Conservation (phyloP, 208 protist species). For the Strigomonas culicis region DNA sequence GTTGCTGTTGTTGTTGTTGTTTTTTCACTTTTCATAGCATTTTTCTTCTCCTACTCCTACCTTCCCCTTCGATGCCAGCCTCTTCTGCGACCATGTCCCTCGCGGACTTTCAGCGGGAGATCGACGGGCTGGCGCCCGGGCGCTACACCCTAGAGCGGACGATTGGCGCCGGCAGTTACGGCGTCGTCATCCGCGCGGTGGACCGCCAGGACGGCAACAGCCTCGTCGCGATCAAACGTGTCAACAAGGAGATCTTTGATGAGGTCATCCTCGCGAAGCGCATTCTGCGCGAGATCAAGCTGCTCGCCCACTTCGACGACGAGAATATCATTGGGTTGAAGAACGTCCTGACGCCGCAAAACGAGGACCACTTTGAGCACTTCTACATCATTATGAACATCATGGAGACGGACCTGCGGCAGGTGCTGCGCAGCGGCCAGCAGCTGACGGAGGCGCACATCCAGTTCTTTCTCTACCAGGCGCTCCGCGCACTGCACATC, state of each 20-base stretch:
- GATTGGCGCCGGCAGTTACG: slow-evolving; percentile 91
- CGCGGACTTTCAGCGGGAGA: slow-evolving; percentile 76
- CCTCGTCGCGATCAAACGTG: slow-evolving; percentile 93
- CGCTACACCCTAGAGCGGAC: slow-evolving; percentile 87
- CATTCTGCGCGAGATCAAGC: slow-evolving; percentile 94
- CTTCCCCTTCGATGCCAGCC: background rate
- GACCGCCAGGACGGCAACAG: slow-evolving; percentile 64
- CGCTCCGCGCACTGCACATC: slow-evolving; percentile 90
- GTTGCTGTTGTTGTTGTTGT: background rate
- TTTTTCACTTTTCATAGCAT: background rate
- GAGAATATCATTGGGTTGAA: slow-evolving; percentile 90
- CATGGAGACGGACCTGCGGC: slow-evolving; percentile 96
- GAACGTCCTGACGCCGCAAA: slow-evolving; percentile 78
- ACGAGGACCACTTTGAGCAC: slow-evolving; percentile 74
- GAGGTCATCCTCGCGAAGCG: slow-evolving; percentile 91
- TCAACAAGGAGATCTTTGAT: slow-evolving; percentile 95
- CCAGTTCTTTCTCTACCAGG: slow-evolving; percentile 96
- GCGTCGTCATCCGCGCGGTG: slow-evolving; percentile 82
- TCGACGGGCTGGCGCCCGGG: slow-evolving; percentile 67
- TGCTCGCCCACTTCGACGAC: slow-evolving; percentile 88
- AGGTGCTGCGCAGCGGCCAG: slow-evolving; percentile 91
- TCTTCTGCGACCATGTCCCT: slow-evolving; percentile 35
- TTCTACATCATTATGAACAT: slow-evolving; percentile 96
- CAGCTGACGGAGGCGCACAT: slow-evolving; percentile 91
- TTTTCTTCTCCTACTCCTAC: slow-evolving; percentile 2